Percentiles rank a stretch among this genome's conserved stretches.
These are phyloP conservation scores for Scorias spongiosa DNA, from an alignment of 2,329 filamentous ascomycete genomes.

Conservation along the genomic window DNA sequence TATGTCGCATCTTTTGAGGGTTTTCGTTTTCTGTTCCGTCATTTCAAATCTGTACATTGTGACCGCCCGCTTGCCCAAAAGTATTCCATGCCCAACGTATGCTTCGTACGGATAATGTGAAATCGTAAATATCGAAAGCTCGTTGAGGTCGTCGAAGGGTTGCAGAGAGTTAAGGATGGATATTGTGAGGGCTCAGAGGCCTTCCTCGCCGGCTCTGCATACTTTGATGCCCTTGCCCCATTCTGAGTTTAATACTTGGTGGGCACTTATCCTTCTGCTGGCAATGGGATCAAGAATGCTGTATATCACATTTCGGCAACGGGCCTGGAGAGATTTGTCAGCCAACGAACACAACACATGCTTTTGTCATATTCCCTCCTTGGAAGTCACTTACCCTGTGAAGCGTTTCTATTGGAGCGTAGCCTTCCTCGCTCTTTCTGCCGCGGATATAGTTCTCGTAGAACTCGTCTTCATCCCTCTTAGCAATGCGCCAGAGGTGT, in stretches of 20 bases:
- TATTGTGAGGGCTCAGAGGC: conserved; percentile 42
- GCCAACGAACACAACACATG: neutral
- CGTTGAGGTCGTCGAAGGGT: no score
- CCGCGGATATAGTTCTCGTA: conserved; percentile 90
- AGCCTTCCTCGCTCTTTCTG: conserved; percentile 84
- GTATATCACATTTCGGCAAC: conserved; percentile 97
- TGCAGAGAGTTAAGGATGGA: no score
- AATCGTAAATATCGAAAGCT: no score
- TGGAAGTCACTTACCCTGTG: conserved; percentile 57
- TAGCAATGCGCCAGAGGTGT: conserved; percentile 92
- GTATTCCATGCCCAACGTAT: no score
- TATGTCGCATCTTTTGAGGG: no score
- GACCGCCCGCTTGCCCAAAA: no score
- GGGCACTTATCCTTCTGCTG: conserved; percentile 78
- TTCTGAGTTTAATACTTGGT: conserved; percentile 93
- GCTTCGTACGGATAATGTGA: no score
- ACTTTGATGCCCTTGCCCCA: conserved; percentile 97
- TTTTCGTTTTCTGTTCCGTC: no score
- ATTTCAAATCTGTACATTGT: no score
- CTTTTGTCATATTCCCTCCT: neutral
- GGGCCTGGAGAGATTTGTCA: conserved; percentile 45
- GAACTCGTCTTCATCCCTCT: conserved; percentile 94
- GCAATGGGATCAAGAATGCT: conserved; percentile 95
- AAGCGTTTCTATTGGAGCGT: conserved; percentile 87
- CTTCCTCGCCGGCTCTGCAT: conserved; percentile 92